Conservation (phyloP, 148 eudicot genomes). For the Talinum fruticosum region DNA sequence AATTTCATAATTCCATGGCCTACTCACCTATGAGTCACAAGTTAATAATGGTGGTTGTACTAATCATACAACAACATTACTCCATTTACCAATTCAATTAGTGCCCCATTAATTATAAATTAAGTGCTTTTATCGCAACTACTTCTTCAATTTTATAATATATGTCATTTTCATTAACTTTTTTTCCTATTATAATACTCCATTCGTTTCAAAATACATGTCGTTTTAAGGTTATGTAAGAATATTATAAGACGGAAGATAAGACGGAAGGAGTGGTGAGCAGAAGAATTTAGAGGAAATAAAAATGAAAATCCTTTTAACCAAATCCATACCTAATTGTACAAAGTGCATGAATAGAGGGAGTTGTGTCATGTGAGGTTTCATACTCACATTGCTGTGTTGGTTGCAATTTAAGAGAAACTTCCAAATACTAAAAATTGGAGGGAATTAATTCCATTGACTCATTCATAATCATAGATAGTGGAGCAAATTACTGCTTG, state of each 20-base stretch:
- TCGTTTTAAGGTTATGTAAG: too few species aligned
- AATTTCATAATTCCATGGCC: not conserved
- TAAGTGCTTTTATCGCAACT: not conserved
- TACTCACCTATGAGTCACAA: not conserved
- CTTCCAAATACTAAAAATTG: not conserved
- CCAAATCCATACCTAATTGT: conserved; percentile 1
- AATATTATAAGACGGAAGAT: too few species aligned
- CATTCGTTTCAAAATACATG: too few species aligned
- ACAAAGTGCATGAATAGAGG: not conserved
- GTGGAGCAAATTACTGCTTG: conserved; percentile 30
- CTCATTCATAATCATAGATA: not conserved
- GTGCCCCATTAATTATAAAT: not conserved
- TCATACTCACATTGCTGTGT: not conserved
- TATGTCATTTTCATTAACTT: too few species aligned
- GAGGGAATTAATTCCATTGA: not conserved
- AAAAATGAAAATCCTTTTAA: not conserved
- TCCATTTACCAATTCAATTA: conserved; percentile 1
- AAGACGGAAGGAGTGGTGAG: too few species aligned
- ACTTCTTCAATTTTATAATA: too few species aligned
- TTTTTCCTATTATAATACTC: too few species aligned
- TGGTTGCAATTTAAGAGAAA: not conserved
- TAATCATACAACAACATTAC: not conserved
- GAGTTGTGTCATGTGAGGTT: not conserved
- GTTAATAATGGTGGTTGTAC: not conserved
- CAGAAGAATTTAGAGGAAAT: not conserved